These are phyloP conservation scores for Phyllosticta citriasiana DNA, from an alignment of 2,329 filamentous ascomycete species.

Conservation along the genomic window DNA sequence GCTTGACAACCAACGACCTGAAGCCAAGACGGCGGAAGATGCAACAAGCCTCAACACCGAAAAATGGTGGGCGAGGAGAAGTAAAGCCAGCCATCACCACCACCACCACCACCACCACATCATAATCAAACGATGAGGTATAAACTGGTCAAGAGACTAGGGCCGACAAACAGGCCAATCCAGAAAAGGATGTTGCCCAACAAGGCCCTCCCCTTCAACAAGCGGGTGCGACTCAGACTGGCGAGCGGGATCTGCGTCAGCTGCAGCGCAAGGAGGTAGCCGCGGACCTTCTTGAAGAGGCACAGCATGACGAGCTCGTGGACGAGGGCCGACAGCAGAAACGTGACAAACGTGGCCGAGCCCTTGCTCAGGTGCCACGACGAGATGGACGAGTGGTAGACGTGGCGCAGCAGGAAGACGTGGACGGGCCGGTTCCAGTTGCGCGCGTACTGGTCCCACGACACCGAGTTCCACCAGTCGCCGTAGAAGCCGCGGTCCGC, in stretches of 20 bases:
- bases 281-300: constrained; percentile 66
- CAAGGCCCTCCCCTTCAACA: constrained; percentile 51
- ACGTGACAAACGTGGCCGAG: constrained; percentile 65
- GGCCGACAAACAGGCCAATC: constrained; percentile 67
- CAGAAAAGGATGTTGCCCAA: constrained; percentile 70
- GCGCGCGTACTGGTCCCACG: constrained; percentile 67
- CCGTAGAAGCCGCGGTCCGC: constrained; percentile 62
- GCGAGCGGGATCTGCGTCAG: constrained; percentile 66
- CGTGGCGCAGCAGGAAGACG: constrained; percentile 66
- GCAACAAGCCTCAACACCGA: no score
- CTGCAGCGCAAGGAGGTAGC: constrained; percentile 63
- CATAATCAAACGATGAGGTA: constrained; percentile 37
- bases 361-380: constrained; percentile 60
- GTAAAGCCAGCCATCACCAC: no score
- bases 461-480: constrained; percentile 44
- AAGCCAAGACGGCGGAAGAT: no score
- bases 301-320: constrained; percentile 76
- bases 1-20: no score
- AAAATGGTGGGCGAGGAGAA: no score
- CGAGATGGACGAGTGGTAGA: constrained; percentile 69
- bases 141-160: constrained; percentile 50
- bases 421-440: constrained; percentile 79
- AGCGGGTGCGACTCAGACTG: constrained; percentile 54
- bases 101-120: no score
- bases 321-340: constrained; percentile 59